Percentiles rank a stretch among this genome's conserved stretches.
Conservation (phyloP, 805 yeast genomes). For the Kluyveromyces starmeri region DNA sequence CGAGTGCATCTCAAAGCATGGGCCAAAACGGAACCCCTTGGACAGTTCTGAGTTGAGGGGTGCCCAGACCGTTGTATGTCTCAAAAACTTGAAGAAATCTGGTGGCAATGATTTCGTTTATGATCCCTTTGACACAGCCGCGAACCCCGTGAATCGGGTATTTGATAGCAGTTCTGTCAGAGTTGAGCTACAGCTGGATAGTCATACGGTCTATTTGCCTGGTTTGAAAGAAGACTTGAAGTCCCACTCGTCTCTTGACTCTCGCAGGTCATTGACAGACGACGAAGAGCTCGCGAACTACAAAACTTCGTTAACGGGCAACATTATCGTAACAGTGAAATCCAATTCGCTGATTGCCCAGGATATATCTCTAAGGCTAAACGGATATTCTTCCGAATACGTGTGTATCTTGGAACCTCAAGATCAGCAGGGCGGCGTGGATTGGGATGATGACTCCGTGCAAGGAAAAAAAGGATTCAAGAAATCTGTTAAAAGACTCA, state of each 20-base stretch:
- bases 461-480: neutral
- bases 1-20: neutral
- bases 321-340: conserved; percentile 7
- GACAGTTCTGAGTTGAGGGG: neutral
- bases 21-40: neutral
- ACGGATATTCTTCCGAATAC: conserved; percentile 8
- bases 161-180: conserved; percentile 5
- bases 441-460: neutral
- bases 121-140: conserved; percentile 5
- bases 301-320: conserved; percentile 6
- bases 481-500: neutral
- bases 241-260: neutral
- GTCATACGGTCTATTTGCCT: conserved; percentile 3
- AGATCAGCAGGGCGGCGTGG: neutral
- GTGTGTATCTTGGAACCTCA: conserved; percentile 2
- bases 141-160: conserved; percentile 1
- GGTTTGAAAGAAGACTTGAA: conserved; percentile 5
- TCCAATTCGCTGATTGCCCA: conserved; percentile 1
- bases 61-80: neutral
- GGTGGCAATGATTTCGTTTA: conserved; percentile 6
- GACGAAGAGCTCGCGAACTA: neutral
- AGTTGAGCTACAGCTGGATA: conserved; percentile 6
- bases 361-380: conserved; percentile 6
- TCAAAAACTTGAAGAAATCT: conserved; percentile 3
- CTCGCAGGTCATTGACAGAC: neutral